Evolutionary conservation across 306 rosid species (phyloP).

Genomic region (Ormosia semicastrata): DNA sequence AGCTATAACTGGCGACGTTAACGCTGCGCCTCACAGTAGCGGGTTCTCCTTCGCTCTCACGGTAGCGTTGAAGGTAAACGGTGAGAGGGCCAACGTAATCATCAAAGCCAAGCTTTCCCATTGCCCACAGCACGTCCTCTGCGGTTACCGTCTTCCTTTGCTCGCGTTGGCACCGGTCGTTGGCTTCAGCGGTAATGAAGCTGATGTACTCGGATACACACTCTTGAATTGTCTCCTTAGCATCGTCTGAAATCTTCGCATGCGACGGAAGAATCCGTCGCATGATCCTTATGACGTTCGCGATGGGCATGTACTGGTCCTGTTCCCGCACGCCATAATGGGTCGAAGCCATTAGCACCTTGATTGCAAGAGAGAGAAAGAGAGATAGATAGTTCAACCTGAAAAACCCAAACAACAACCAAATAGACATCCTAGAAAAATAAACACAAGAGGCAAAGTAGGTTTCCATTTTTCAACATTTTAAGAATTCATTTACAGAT

Average conservation of each 20-base stretch:
- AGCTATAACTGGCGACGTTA: neutral
- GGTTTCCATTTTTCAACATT: too few species aligned
- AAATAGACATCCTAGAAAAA: too few species aligned
- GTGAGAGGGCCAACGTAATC: constrained; percentile 55
- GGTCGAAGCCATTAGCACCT: neutral
- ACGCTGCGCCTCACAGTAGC: neutral
- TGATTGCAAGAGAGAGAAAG: neutral
- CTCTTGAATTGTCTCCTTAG: constrained; percentile 71
- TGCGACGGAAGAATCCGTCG: constrained; percentile 60
- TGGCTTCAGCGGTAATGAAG: constrained; percentile 78
- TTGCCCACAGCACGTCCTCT: constrained; percentile 72
- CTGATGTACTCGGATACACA: constrained; percentile 78
- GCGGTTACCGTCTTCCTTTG: constrained; percentile 70
- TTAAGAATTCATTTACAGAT: too few species aligned
- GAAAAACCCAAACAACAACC: neutral
- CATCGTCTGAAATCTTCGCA: constrained; percentile 76
- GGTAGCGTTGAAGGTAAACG: constrained; percentile 50
- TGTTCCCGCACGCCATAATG: constrained; percentile 43
- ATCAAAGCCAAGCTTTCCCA: constrained; percentile 69
- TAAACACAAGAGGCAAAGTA: too few species aligned
- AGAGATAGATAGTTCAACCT: too few species aligned
- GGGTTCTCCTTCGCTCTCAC: constrained; percentile 28
- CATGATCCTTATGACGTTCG: constrained; percentile 78
- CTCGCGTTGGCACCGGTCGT: constrained; percentile 61
- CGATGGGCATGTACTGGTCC: constrained; percentile 76